Percentiles rank a stretch among this genome's conserved stretches.
Conservation (phyloP, 2,329 filamentous ascomycete species). For the Aspergillus neoniger region DNA sequence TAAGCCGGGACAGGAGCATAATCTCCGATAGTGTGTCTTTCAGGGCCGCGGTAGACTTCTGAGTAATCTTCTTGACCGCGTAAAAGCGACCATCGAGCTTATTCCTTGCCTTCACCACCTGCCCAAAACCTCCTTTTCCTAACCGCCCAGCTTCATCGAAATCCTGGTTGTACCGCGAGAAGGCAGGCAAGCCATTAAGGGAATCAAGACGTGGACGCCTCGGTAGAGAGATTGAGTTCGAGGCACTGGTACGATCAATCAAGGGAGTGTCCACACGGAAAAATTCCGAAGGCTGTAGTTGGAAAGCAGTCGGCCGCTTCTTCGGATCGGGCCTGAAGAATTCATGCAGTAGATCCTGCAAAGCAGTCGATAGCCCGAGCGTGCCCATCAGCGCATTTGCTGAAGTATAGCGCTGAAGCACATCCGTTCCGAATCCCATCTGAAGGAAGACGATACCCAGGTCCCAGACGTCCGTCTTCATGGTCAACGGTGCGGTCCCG, state of each 20-base stretch:
- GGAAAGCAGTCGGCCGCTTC: slow-evolving; percentile 81
- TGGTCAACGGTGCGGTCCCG: slow-evolving; percentile 57
- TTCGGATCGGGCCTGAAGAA: slow-evolving; percentile 84
- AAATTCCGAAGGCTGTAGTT: slow-evolving; percentile 59
- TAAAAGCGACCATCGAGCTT: slow-evolving; percentile 93
- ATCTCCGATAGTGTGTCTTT: slow-evolving; percentile 76
- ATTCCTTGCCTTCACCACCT: slow-evolving; percentile 93
- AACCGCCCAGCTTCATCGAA: slow-evolving; percentile 87
- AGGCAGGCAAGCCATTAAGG: slow-evolving; percentile 52
- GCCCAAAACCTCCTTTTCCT: slow-evolving; percentile 92
- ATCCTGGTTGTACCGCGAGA: slow-evolving; percentile 81
- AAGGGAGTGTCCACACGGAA: slow-evolving; percentile 45
- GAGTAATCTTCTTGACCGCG: slow-evolving; percentile 94
- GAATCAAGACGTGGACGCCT: slow-evolving; percentile 64
- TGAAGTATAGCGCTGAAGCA: slow-evolving; percentile 74
- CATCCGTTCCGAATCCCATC: slow-evolving; percentile 85
- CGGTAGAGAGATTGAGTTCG: slow-evolving; percentile 48
- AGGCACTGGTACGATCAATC: slow-evolving; percentile 43
- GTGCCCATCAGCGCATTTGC: slow-evolving; percentile 73
- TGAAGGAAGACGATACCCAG: slow-evolving; percentile 88
- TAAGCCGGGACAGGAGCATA: slow-evolving; percentile 84
- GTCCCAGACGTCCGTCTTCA: slow-evolving; percentile 92
- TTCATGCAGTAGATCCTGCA: slow-evolving; percentile 77
- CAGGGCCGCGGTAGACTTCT: slow-evolving; percentile 68
- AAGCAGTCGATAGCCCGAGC: slow-evolving; percentile 69